These are phyloP conservation scores for Tylopilus vinaceipallidus DNA, from an alignment of 768 basidiomycete species.

Conservation along the genomic window DNA sequence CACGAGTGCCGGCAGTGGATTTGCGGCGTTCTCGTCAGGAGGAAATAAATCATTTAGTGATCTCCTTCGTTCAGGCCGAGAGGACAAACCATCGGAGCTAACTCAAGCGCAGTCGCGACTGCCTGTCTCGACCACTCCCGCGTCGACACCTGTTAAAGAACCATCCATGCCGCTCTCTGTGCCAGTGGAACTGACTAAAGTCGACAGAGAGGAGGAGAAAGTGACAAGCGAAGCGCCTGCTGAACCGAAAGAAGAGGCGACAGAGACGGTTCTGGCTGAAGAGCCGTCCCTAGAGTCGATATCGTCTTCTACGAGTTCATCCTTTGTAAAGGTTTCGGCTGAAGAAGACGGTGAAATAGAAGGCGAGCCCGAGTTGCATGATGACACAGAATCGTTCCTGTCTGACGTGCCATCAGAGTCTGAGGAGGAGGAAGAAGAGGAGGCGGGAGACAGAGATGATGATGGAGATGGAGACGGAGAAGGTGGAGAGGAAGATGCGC, in stretches of 20 bases:
- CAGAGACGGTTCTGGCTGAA: slow-evolving; percentile 3
- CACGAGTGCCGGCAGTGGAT: slow-evolving; percentile 40
- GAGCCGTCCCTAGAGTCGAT: slow-evolving; percentile 31
- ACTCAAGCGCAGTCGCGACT: background rate
- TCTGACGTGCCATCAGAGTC: slow-evolving; percentile 33
- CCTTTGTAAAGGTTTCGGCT: slow-evolving; percentile 45
- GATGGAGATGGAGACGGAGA: slow-evolving; percentile 18
- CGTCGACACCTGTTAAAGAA: slow-evolving; percentile 14
- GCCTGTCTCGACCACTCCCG: slow-evolving; percentile 12
- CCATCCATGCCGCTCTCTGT: slow-evolving; percentile 1
- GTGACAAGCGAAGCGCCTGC: background rate
- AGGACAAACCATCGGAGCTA: slow-evolving; percentile 15
- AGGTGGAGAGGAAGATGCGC: slow-evolving; percentile 25
- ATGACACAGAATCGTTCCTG: slow-evolving; percentile 30
- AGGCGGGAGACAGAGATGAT: slow-evolving; percentile 17
- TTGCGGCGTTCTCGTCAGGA: slow-evolving; percentile 49
- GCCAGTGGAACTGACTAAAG: background rate
- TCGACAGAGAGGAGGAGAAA: slow-evolving; percentile 4
- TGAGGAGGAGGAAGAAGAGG: slow-evolving; percentile 26
- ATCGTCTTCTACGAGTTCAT: slow-evolving; percentile 43
- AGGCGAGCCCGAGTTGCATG: slow-evolving; percentile 33
- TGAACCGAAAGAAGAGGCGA: slow-evolving; percentile 8
- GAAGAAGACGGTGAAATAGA: slow-evolving; percentile 25
- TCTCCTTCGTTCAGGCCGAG: slow-evolving; percentile 42
- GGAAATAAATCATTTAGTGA: slow-evolving; percentile 59